phyloP scores from a whole-genome alignment of 208 protist genomes.

The Leishmania guyanensis region DNA sequence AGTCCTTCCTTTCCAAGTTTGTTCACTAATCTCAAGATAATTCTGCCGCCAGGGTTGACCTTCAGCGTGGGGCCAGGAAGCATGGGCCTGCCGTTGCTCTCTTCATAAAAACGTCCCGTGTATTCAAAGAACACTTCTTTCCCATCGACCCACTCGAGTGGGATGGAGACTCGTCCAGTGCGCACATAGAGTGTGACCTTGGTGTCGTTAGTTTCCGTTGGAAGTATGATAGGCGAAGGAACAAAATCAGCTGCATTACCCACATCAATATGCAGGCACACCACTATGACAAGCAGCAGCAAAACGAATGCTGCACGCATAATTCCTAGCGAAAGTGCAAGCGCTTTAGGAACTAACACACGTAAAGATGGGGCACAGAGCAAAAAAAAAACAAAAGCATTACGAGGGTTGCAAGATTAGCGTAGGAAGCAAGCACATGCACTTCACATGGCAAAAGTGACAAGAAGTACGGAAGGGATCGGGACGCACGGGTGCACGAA shows the following conservation, averaged over 20 bases:
- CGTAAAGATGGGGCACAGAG: no score
- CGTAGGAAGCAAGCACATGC: background rate
- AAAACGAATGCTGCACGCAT: background rate
- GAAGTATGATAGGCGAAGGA: constrained; percentile 32
- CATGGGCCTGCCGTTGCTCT: constrained; percentile 37
- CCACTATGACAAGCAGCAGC: constrained; percentile 4
- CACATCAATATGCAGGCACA: constrained; percentile 13
- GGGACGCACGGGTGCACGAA: background rate
- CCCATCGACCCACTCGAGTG: constrained; percentile 33
- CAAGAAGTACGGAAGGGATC: background rate
- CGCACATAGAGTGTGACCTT: constrained; percentile 53
- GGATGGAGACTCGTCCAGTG: constrained; percentile 43
- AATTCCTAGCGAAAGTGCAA: background rate
- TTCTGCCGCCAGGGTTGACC: constrained; percentile 64
- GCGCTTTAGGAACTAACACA: background rate
- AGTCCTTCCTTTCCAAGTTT: constrained; percentile 44
- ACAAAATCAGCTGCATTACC: constrained; percentile 22
- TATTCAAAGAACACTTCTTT: constrained; percentile 64
- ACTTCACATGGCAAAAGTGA: background rate
- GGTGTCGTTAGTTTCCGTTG: constrained; percentile 43
- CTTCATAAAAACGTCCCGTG: constrained; percentile 66
- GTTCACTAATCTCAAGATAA: constrained; percentile 67
- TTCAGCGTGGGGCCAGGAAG: constrained; percentile 74
- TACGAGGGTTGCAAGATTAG: background rate
- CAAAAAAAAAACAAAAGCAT: background rate